Conservation (phyloP, 2,329 filamentous ascomycete genomes). For the Golovinomyces cichoracearum region DNA sequence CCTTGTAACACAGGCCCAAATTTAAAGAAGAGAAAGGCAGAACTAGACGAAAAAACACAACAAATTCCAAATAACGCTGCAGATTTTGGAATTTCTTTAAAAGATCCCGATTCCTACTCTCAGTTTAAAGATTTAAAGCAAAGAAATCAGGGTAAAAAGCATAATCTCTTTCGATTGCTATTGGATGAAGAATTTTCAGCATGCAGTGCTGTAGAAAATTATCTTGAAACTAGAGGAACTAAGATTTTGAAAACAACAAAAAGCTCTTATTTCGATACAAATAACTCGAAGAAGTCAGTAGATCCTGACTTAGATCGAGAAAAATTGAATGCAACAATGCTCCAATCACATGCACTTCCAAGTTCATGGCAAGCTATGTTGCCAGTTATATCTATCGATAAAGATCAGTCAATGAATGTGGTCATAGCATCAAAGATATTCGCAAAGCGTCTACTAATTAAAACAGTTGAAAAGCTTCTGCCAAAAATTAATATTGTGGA, state of each 20-base stretch:
- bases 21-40: conserved; percentile 18
- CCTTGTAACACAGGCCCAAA: conserved; percentile 16
- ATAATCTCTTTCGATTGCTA: conserved; percentile 5
- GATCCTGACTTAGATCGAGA: not conserved
- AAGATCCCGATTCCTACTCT: too few species aligned
- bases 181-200: conserved; percentile 17
- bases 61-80: too few species aligned
- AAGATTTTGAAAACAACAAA: conserved; percentile 12
- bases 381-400: conserved; percentile 6
- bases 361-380: not conserved
- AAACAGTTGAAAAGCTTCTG: conserved; percentile 23
- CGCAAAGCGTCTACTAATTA: conserved; percentile 22
- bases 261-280: conserved; percentile 11
- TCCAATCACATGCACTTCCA: too few species aligned
- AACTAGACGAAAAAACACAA: conserved; percentile 4
- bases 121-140: not conserved
- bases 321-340: not conserved
- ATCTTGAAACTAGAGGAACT: conserved; percentile 22
- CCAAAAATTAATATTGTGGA: conserved; percentile 29
- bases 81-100: not conserved
- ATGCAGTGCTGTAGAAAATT: conserved; percentile 21
- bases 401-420: conserved; percentile 15
- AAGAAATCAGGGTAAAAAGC: conserved; percentile 4
- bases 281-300: not conserved
- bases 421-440: conserved; percentile 26